Conservation (phyloP, 768 basidiomycete genomes). For the Rhodosporidiobolus odoratus region DNA sequence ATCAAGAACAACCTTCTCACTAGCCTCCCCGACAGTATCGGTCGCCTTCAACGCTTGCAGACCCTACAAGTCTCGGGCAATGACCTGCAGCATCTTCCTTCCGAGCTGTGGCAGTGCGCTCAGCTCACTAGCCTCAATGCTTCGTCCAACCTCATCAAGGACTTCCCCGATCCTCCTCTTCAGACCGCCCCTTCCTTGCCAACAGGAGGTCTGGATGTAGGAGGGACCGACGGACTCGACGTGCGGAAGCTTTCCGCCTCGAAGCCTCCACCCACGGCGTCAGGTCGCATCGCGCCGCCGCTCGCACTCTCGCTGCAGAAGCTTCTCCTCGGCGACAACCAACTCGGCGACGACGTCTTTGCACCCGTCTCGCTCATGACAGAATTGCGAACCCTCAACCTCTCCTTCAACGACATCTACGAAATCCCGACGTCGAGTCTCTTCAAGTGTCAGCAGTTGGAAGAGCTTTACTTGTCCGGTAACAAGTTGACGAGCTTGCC, state of each 20-base stretch:
- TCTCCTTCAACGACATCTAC: slow-evolving; percentile 90
- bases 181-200: not conserved
- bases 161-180: slow-evolving; percentile 59
- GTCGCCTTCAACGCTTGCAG: slow-evolving; percentile 66
- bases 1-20: slow-evolving; percentile 88
- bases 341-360: slow-evolving; percentile 70
- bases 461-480: slow-evolving; percentile 90
- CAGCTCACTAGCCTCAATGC: slow-evolving; percentile 69
- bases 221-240: slow-evolving; percentile 43
- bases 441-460: slow-evolving; percentile 60
- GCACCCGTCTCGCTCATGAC: slow-evolving; percentile 68
- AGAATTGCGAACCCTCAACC: slow-evolving; percentile 73
- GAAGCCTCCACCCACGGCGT: slow-evolving; percentile 22
- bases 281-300: slow-evolving; percentile 50
- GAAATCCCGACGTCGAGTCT: slow-evolving; percentile 77
- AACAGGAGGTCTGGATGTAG: slow-evolving; percentile 4
- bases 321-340: slow-evolving; percentile 86
- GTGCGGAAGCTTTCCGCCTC: slow-evolving; percentile 49
- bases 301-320: slow-evolving; percentile 67
- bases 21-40: slow-evolving; percentile 68
- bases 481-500: slow-evolving; percentile 86
- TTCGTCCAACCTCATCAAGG: slow-evolving; percentile 75
- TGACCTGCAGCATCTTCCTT: slow-evolving; percentile 69
- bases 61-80: slow-evolving; percentile 86
- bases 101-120: slow-evolving; percentile 74